Percentiles rank a stretch among this genome's conserved stretches.
These are phyloP conservation scores for Nevesoporus exiguus DNA, from an alignment of 768 basidiomycete species.

Conservation along the genomic window DNA sequence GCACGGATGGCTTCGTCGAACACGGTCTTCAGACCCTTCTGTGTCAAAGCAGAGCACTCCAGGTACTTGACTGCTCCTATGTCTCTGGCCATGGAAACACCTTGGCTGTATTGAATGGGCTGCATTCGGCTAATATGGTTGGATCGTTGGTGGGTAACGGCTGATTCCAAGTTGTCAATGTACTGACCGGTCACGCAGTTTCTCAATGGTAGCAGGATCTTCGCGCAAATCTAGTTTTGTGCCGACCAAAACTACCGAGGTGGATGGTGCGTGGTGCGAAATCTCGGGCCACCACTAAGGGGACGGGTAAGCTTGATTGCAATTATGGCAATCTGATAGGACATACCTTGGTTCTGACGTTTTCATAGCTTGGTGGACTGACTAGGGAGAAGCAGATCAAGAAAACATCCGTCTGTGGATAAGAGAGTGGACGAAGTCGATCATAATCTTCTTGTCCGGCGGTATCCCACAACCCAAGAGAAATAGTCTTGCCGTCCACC, in stretches of 20 bases:
- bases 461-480: slow-evolving; percentile 99
- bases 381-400: slow-evolving; percentile 99
- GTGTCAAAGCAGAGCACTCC: slow-evolving; percentile 94
- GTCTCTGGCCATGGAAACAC: slow-evolving; percentile 87
- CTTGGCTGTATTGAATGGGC: slow-evolving; percentile 90
- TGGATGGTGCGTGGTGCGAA: slow-evolving; percentile 93
- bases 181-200: slow-evolving; percentile 81
- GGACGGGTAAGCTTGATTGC: slow-evolving; percentile 6
- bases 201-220: slow-evolving; percentile 88
- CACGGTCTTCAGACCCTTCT: slow-evolving; percentile 98
- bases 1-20: slow-evolving; percentile 99
- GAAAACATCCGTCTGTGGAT: slow-evolving; percentile 99
- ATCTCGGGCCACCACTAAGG: slow-evolving; percentile 94
- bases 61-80: slow-evolving; percentile 95
- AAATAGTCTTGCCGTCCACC: slow-evolving; percentile 98
- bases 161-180: slow-evolving; percentile 3
- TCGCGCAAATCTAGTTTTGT: slow-evolving; percentile 98
- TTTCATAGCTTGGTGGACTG: slow-evolving; percentile 97
- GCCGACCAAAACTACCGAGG: slow-evolving; percentile 90
- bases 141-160: slow-evolving; percentile 5
- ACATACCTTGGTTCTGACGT: slow-evolving; percentile 93
- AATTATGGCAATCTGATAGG: not conserved
- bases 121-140: slow-evolving; percentile 75
- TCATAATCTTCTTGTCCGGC: slow-evolving; percentile 99
- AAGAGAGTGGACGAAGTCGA: slow-evolving; percentile 94